A percentile compares a stretch with the other conserved stretches of the same genome.
These are phyloP conservation scores for Peronospora belbahrii DNA, from an alignment of 352 stramenopile species.

Conservation along the genomic window DNA sequence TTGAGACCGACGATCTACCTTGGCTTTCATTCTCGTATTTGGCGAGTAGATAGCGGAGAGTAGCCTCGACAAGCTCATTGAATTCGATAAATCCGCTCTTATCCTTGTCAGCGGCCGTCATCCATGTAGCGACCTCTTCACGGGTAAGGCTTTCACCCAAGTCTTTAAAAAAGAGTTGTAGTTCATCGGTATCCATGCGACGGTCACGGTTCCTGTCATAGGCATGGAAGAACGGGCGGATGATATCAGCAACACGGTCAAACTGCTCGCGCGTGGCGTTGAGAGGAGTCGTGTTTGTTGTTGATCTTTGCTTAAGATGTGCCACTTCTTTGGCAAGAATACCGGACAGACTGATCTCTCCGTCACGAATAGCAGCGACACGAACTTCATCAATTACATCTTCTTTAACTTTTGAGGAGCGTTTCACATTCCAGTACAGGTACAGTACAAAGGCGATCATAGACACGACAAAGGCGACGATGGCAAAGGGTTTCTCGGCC, in stretches of 20 bases:
- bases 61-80: constrained; percentile 90
- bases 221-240: constrained; percentile 88
- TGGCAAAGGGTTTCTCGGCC: constrained; percentile 85
- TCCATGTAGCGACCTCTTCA: constrained; percentile 78
- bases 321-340: constrained; percentile 73
- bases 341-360: constrained; percentile 73
- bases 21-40: constrained; percentile 63
- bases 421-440: constrained; percentile 87
- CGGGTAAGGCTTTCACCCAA: constrained; percentile 85
- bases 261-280: constrained; percentile 45
- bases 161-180: constrained; percentile 91
- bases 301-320: constrained; percentile 43
- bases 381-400: constrained; percentile 67
- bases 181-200: constrained; percentile 87
- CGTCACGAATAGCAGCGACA: constrained; percentile 58
- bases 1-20: constrained; percentile 41
- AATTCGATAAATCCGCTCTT: constrained; percentile 89
- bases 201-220: constrained; percentile 91
- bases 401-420: constrained; percentile 56
- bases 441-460: constrained; percentile 89
- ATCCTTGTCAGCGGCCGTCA: constrained; percentile 88
- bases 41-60: constrained; percentile 77
- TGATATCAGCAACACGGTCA: constrained; percentile 84
- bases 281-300: constrained; percentile 38
- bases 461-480: constrained; percentile 84